Evolutionary conservation across 2,329 filamentous ascomycete genomes (phyloP).

Genomic region (Pleomassaria siparia): DNA sequence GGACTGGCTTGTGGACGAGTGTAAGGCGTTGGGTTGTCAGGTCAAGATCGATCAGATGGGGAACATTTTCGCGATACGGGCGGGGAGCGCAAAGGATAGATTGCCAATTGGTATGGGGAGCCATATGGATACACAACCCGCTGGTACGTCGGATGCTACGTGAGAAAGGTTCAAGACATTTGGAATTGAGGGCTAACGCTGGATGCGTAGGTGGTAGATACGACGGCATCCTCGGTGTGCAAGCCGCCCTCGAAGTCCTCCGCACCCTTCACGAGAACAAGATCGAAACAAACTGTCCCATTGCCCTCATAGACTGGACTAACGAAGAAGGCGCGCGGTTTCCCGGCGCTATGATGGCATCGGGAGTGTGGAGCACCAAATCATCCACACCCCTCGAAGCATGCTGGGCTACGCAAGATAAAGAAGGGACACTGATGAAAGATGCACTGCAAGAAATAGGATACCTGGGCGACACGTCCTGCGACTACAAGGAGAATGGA

Average conservation of each 20-base stretch:
- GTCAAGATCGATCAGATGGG: slow-evolving; percentile 40
- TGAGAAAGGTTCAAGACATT: neutral
- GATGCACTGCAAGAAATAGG: slow-evolving; percentile 33
- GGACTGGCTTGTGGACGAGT: slow-evolving; percentile 34
- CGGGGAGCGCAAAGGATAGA: slow-evolving; percentile 48
- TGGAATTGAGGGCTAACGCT: neutral
- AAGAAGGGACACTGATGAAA: slow-evolving; percentile 56
- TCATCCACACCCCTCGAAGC: slow-evolving; percentile 44
- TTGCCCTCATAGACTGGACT: slow-evolving; percentile 76
- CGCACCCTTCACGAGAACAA: slow-evolving; percentile 39
- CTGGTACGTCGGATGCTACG: slow-evolving; percentile 17
- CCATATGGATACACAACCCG: slow-evolving; percentile 59
- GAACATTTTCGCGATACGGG: slow-evolving; percentile 36
- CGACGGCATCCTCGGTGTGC: slow-evolving; percentile 74
- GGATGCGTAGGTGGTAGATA: slow-evolving; percentile 63
- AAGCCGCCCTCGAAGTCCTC: slow-evolving; percentile 54
- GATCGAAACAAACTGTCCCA: slow-evolving; percentile 55
- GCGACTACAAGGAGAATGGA: slow-evolving; percentile 59
- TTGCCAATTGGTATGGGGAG: slow-evolving; percentile 44
- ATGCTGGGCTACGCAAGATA: slow-evolving; percentile 38
- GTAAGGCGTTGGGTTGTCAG: slow-evolving; percentile 28
- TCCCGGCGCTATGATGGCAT: slow-evolving; percentile 70
- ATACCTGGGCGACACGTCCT: slow-evolving; percentile 46
- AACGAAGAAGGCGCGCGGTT: slow-evolving; percentile 81
- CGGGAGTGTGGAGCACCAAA: slow-evolving; percentile 68